Base-by-base conservation (phyloP, 805 yeast species). In the Zygosaccharomyces lentus region DNA sequence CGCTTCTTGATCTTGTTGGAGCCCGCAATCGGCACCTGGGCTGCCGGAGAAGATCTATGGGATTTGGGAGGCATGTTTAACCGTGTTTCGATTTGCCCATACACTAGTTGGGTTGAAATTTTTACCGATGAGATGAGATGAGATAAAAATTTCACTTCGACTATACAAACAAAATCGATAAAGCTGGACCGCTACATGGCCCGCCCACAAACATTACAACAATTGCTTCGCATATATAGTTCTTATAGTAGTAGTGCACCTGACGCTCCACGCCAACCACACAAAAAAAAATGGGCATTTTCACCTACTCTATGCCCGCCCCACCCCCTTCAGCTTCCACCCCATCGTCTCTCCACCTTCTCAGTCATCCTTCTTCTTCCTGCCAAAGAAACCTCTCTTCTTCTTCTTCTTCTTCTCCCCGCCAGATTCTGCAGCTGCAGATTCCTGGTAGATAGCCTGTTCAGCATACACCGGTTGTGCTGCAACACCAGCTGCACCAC, bases 301-400 rank as follows among this genome's bases (percentile, higher is more conserved):
- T 29, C n/a, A n/a, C 32, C 32, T 6, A n/a, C n/a, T n/a, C n/a
- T n/a, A n/a, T 19, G 21, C 21, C 21, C 21, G 21, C 21, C 21
- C 15, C 16, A n/a, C n/a, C n/a, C n/a, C n/a, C n/a, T n/a, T n/a
- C n/a, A n/a, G n/a, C n/a, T n/a, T n/a, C n/a, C n/a, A n/a, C n/a
- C n/a, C n/a, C n/a, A n/a, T 19, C 21, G 21, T 19, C 21, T 19
- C 21, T 19, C 21, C 3, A 19, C 5, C 21, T 4, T 7, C 13
- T 27, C 23, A 38, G 41, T 38, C 43, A 35, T 53, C 52, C 55
- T 71, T 67, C 70, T 80, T 80, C 75, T 79, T 80, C 59, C 83
- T 76, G 43, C 96, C 88, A 62, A 91, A 89, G 39, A 87, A 67
- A 4, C 93, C 88, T 56, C 78, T 76, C 78, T 84, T 87, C 78